A percentile compares a stretch with the other conserved stretches of the same genome.
phyloP scores from a whole-genome alignment of 495 filamentous ascomycete species.

The Trichoderma gamsii region DNA sequence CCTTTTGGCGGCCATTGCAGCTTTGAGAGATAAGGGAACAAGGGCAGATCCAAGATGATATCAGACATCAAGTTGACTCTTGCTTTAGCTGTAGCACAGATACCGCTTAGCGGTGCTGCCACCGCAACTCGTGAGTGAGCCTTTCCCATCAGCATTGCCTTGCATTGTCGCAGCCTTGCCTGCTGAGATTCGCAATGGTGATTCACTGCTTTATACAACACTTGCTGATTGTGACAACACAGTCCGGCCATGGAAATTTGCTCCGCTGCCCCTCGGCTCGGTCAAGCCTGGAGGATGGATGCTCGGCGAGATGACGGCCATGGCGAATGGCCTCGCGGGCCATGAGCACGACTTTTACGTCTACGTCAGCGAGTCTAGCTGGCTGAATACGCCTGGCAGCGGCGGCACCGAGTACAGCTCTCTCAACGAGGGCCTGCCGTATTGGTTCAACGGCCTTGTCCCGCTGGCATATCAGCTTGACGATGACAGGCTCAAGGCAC shows the following conservation, averaged over 20 bases:
- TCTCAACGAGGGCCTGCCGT: conserved; percentile 55
- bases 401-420: conserved; percentile 53
- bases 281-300: conserved; percentile 57
- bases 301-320: conserved; percentile 48
- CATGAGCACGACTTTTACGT: conserved; percentile 57
- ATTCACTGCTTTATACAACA: neutral
- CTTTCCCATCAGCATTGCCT: neutral
- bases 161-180: neutral
- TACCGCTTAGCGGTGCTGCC: conserved; percentile 6
- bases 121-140: conserved; percentile 1
- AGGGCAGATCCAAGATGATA: neutral
- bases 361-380: conserved; percentile 49
- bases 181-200: neutral
- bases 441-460: conserved; percentile 64
- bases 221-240: neutral
- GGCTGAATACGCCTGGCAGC: conserved; percentile 30
- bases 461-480: conserved; percentile 54
- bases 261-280: conserved; percentile 51
- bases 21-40: neutral
- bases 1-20: neutral
- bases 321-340: conserved; percentile 53
- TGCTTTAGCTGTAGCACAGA: conserved; percentile 13
- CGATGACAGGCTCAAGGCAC: conserved; percentile 47
- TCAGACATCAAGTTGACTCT: conserved; percentile 5
- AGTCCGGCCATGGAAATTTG: conserved; percentile 21